Evolutionary conservation across 371 early-diverging fungal species (phyloP).

Genomic region (Lichtheimia hyalospora): DNA sequence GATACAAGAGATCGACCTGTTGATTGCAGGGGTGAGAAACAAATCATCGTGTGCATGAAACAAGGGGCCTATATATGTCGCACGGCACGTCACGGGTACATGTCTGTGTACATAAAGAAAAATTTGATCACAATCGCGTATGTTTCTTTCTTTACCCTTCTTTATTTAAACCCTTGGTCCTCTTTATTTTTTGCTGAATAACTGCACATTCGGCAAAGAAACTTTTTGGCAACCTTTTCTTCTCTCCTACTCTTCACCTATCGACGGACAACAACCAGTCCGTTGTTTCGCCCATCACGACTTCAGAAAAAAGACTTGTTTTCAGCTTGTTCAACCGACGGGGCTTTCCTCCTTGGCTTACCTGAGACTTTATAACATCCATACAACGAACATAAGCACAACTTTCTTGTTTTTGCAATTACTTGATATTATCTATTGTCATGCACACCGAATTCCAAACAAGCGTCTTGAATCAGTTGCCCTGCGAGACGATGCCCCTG

Average conservation of each 20-base stretch:
- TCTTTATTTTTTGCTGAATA: neutral
- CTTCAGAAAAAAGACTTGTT: slow-evolving; percentile 65
- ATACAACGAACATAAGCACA: neutral
- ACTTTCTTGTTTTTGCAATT: slow-evolving; percentile 14
- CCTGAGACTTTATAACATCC: slow-evolving; percentile 22
- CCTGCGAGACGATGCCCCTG: slow-evolving; percentile 6
- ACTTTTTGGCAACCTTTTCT: slow-evolving; percentile 1
- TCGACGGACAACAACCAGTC: slow-evolving; percentile 51
- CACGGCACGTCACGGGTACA: too few relatives aligned
- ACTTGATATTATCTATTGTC: slow-evolving; percentile 25
- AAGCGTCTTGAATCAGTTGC: slow-evolving; percentile 26
- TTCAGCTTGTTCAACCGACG: slow-evolving; percentile 63
- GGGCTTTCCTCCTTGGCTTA: slow-evolving; percentile 71
- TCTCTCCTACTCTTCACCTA: slow-evolving; percentile 13
- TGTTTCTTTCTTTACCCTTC: too few relatives aligned
- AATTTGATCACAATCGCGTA: too few relatives aligned
- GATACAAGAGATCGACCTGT: too few relatives aligned
- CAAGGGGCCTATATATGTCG: too few relatives aligned
- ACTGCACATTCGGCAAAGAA: neutral
- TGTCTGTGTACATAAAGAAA: too few relatives aligned
- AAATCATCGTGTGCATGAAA: too few relatives aligned
- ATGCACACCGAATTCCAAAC: slow-evolving; percentile 44
- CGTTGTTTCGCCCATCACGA: slow-evolving; percentile 66
- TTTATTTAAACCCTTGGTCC: neutral
- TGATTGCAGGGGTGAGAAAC: too few relatives aligned